Base-by-base conservation (phyloP, 2,329 filamentous ascomycete genomes). In the Aspergillus nomiae region DNA sequence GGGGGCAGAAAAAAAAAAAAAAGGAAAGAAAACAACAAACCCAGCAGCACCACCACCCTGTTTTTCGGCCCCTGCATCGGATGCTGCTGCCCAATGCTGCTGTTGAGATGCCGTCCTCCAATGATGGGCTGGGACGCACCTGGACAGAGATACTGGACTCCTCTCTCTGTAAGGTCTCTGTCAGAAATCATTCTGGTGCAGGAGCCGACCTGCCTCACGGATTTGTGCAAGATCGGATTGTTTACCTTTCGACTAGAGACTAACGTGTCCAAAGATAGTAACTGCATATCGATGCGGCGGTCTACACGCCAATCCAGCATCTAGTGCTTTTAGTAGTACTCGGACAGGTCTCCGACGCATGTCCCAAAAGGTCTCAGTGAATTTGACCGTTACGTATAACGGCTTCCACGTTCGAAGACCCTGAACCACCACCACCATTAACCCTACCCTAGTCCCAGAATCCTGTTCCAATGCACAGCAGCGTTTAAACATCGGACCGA, bases 41-140 rank as follows among this genome's bases (percentile, higher is more conserved):
- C 30, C 36, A 41, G 36, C 36, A 38, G 4, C 36, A 51, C 43
- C 38, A 53, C 34, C 30, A 57, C 41, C 30, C 34, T 59, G 56
- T 24, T 62, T 46, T 66, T 69, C 62, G 66, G 67, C 70, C 70
- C 70, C 70, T 71, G 69, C 70, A 46, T 61, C 63, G 68, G 66
- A 65, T 67, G 65, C 55, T 63, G 61, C 56, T 63, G 61, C 61
- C 61, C 61, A 62, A 62, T 58, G 55, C 55, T 54, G 56, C 28
- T 54, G 10, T 10, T 62, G 26, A 38, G n/a, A 41, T 36, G 6
- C 12, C 8, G 16, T 19, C 32, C 21, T 50, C 57, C 57, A 59
- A 59, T 59, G 46, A 53, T 50, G 45, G 28, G 45, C 26, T 51
- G 16, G 43, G 28, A 54, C 32, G 51, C 21, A 34, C n/a, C 32